A percentile compares a stretch with the other conserved stretches of the same genome.
Conservation (phyloP, 805 yeast genomes). For the Teunomyces lycoperdinae region DNA sequence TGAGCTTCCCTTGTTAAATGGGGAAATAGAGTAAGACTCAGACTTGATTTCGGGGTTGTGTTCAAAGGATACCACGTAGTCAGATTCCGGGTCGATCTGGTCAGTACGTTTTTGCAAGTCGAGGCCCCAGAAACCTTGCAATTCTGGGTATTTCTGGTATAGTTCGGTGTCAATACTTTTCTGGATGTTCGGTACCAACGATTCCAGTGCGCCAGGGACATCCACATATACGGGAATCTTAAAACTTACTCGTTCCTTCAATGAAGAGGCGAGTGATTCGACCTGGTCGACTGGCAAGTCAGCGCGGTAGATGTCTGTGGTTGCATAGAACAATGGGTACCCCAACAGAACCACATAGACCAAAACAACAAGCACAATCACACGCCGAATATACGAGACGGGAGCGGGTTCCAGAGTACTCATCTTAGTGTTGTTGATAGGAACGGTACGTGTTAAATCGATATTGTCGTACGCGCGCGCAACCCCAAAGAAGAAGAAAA, state of each 20-base stretch:
- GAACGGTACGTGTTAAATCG: constrained; percentile 1
- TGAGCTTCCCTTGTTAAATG: constrained; percentile 31
- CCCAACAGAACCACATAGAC: constrained; percentile 19
- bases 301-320: constrained; percentile 65
- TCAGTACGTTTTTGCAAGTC: constrained; percentile 17
- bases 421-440: not conserved
- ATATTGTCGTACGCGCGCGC: not conserved
- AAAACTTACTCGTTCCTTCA: constrained; percentile 23
- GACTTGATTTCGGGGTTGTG: constrained; percentile 16
- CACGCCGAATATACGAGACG: constrained; percentile 9
- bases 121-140: constrained; percentile 30
- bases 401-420: not conserved
- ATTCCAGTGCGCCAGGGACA: constrained; percentile 26
- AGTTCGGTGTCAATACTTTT: constrained; percentile 28
- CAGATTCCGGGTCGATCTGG: constrained; percentile 15
- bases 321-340: constrained; percentile 24
- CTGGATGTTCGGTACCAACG: constrained; percentile 35
- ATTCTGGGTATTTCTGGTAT: constrained; percentile 16
- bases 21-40: constrained; percentile 29
- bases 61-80: constrained; percentile 39
- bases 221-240: constrained; percentile 46
- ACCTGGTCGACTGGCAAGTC: constrained; percentile 51
- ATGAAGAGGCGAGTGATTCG: constrained; percentile 22
- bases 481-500: not conserved
- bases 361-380: constrained; percentile 11